Evolutionary conservation across 2,329 filamentous ascomycete species (phyloP).

Genomic region (Aspergillus phoenicis): DNA sequence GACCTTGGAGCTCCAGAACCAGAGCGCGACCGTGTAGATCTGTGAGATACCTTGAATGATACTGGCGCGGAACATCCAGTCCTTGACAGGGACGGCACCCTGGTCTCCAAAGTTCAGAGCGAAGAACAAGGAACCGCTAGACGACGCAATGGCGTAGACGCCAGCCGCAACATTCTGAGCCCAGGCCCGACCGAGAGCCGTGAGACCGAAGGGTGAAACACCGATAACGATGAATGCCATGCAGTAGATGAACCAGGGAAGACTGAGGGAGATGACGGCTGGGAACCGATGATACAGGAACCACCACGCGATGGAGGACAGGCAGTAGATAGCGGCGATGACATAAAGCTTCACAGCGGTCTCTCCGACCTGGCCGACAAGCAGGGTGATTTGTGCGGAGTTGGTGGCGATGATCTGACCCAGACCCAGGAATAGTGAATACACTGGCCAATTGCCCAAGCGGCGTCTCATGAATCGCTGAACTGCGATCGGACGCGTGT

Average conservation of each 20-base stretch:
- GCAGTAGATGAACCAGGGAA: conserved; percentile 65
- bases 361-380: conserved; percentile 64
- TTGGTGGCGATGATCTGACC: conserved; percentile 66
- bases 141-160: conserved; percentile 62
- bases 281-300: conserved; percentile 59
- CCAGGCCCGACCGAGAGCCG: conserved; percentile 48
- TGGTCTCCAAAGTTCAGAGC: conserved; percentile 67
- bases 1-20: conserved; percentile 65
- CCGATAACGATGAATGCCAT: conserved; percentile 64
- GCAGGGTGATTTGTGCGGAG: conserved; percentile 68
- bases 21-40: conserved; percentile 63
- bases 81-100: conserved; percentile 62
- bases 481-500: conserved; percentile 58
- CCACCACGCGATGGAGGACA: conserved; percentile 64
- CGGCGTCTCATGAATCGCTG: conserved; percentile 57
- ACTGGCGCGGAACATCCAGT: conserved; percentile 68
- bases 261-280: conserved; percentile 57
- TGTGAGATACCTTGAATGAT: conserved; percentile 68
- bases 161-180: conserved; percentile 64
- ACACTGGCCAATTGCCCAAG: conserved; percentile 64
- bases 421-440: conserved; percentile 63
- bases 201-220: conserved; percentile 55
- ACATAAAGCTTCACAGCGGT: conserved; percentile 61
- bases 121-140: conserved; percentile 65
- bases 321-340: conserved; percentile 61